Evolutionary conservation across 208 protist species (phyloP), one percentile per base, ranked within the genome.

Genomic region (Trypanosomatidae sp.): DNA sequence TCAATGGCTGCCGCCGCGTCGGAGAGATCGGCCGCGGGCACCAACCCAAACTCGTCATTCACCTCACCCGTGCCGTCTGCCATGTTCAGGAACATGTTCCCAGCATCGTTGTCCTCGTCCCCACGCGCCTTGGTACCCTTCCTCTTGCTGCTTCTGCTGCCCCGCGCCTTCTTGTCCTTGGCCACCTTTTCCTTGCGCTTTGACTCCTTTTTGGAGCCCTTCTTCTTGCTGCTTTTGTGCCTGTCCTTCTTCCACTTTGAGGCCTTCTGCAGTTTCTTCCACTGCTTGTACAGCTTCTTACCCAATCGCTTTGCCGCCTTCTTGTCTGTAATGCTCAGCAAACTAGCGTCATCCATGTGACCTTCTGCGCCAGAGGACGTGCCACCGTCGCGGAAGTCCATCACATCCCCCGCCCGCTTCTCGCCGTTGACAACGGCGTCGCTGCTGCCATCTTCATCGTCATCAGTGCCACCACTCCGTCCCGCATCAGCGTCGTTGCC

Each of bases 271-370:
- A 92, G 71, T 71, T 88, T 88, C 68, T 95, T 95, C 90, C 90
- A 95, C 28, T 86, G 87, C 71, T 90, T 92, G 73, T 95, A 94
- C 43, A 85, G 52, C 39, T 50, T 69, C 44, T 80, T 79, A 9
- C 85, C 83, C 49, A 94, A 73, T 49, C 69, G 72, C 79, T 91
- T 91, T 30, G 70, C 89, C 62, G 83, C 81, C 62, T 77, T 83
- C 66, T 92, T 91, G 64, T 81, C 78, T 1, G 19, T 36, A 73
- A 91, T 86, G 53, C 44, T 39, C n/a, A 77, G 72, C 8, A 92
- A 74, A n/a, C 68, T 71, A 22, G 83, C 83, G 66, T 94, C 87
- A 41, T 64, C 65, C 69, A 65, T 64, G 28, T 52, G 59, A 5
- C 69, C 58, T 22, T 64, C 58, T 7, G 36, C 60, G 3, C 62